Evolutionary conservation across 768 basidiomycete species (phyloP).

Genomic region (Podaxis carcinomalis): DNA sequence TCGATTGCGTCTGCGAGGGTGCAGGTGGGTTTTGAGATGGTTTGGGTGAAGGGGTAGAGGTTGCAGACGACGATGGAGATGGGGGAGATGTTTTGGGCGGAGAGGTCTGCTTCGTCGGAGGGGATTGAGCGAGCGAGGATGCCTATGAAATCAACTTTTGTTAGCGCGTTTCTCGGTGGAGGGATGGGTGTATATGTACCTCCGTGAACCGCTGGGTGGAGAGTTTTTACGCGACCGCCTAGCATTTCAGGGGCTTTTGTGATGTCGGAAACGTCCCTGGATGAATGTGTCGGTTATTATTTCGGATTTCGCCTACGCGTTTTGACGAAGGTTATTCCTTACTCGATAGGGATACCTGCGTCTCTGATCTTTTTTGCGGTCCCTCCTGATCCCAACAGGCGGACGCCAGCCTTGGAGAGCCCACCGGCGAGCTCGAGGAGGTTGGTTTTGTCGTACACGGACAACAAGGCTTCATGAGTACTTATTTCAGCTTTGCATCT

Average conservation of each 20-base stretch:
- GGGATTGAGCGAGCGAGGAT: slow-evolving; percentile 92
- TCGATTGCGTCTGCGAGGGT: slow-evolving; percentile 92
- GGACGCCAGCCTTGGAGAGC: slow-evolving; percentile 77
- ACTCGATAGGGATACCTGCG: slow-evolving; percentile 88
- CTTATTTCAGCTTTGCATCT: background rate
- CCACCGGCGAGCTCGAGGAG: slow-evolving; percentile 86
- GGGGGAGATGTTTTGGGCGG: slow-evolving; percentile 79
- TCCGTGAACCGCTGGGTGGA: slow-evolving; percentile 97
- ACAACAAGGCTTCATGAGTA: slow-evolving; percentile 67
- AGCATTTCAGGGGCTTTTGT: slow-evolving; percentile 99
- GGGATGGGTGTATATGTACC: slow-evolving; percentile 40
- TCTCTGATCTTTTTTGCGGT: slow-evolving; percentile 98
- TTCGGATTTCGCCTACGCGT: no score
- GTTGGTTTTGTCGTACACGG: slow-evolving; percentile 94
- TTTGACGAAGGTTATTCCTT: slow-evolving; percentile 25
- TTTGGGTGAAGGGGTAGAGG: slow-evolving; percentile 93
- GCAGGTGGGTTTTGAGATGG: slow-evolving; percentile 84
- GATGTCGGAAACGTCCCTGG: slow-evolving; percentile 93
- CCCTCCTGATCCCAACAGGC: slow-evolving; percentile 91
- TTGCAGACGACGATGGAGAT: slow-evolving; percentile 99
- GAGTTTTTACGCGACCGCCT: slow-evolving; percentile 95
- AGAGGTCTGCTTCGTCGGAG: slow-evolving; percentile 85
- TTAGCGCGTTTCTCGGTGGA: slow-evolving; percentile 5
- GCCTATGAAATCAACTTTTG: slow-evolving; percentile 42
- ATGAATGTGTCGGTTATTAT: background rate